Conservation (phyloP, 2,329 filamentous ascomycete species). For the Sordariomycetes sp. region DNA sequence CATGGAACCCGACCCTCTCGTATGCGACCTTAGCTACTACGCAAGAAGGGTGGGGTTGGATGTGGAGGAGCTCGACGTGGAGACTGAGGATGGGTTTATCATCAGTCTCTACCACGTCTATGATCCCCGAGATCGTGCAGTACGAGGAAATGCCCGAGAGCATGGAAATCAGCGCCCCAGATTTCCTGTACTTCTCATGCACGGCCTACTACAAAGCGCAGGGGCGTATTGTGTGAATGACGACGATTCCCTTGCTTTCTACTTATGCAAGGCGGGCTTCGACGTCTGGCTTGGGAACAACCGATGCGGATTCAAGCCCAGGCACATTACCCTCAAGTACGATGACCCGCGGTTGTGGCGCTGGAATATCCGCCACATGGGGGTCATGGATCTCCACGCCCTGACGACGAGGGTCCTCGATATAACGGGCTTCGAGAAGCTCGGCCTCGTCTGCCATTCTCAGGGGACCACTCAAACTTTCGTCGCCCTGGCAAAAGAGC, state of each 20-base stretch:
- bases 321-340: slow-evolving; percentile 60
- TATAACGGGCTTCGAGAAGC: slow-evolving; percentile 73
- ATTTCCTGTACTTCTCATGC: slow-evolving; percentile 79
- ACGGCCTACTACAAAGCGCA: slow-evolving; percentile 77
- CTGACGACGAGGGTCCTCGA: slow-evolving; percentile 68
- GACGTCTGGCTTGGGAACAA: slow-evolving; percentile 97
- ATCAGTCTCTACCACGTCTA: slow-evolving; percentile 85
- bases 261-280: slow-evolving; percentile 81
- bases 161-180: slow-evolving; percentile 32
- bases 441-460: slow-evolving; percentile 77
- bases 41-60: slow-evolving; percentile 80
- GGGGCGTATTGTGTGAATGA: slow-evolving; percentile 88
- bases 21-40: slow-evolving; percentile 77
- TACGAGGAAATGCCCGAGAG: background rate
- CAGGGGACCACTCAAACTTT: slow-evolving; percentile 87
- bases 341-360: slow-evolving; percentile 87
- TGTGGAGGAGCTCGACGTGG: slow-evolving; percentile 70
- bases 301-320: slow-evolving; percentile 72
- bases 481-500: slow-evolving; percentile 80
- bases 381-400: slow-evolving; percentile 76
- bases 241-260: slow-evolving; percentile 83
- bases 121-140: slow-evolving; percentile 41
- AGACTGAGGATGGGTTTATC: slow-evolving; percentile 90
- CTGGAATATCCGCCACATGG: slow-evolving; percentile 95
- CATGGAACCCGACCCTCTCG: slow-evolving; percentile 67